Conservation (phyloP, 768 basidiomycete genomes). For the Collybiopsis confluens region DNA sequence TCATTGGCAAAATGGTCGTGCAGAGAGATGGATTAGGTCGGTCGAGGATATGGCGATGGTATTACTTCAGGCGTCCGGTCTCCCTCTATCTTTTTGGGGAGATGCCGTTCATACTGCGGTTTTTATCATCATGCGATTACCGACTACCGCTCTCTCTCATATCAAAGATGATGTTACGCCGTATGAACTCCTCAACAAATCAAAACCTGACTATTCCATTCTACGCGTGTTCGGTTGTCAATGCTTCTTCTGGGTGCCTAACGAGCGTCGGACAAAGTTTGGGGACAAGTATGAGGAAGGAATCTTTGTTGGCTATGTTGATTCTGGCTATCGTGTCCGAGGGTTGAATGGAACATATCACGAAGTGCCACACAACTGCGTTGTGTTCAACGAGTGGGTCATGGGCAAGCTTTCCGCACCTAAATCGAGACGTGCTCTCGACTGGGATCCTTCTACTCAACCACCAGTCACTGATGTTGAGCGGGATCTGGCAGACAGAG, state of each 20-base stretch:
- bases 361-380: no score
- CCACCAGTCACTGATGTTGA: no score
- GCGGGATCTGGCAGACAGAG: no score
- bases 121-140: constrained; percentile 18
- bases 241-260: neutral
- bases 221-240: constrained; percentile 9
- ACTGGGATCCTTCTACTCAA: no score
- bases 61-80: constrained; percentile 22
- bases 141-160: constrained; percentile 11
- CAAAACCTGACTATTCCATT: neutral
- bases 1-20: constrained; percentile 41
- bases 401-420: no score
- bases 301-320: no score
- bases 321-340: no score
- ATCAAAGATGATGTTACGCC: constrained; percentile 13
- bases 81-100: constrained; percentile 19
- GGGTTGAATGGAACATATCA: no score
- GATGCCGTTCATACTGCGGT: constrained; percentile 16
- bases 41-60: constrained; percentile 26
- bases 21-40: constrained; percentile 33
- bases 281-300: neutral
- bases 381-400: no score
- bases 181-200: constrained; percentile 4
- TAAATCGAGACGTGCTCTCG: no score
- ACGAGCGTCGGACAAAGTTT: neutral